Evolutionary conservation across 176 grass and related monocot genomes (phyloP), one percentile per base, ranked within the genome.

Genomic region (Alloteropsis semialata): DNA sequence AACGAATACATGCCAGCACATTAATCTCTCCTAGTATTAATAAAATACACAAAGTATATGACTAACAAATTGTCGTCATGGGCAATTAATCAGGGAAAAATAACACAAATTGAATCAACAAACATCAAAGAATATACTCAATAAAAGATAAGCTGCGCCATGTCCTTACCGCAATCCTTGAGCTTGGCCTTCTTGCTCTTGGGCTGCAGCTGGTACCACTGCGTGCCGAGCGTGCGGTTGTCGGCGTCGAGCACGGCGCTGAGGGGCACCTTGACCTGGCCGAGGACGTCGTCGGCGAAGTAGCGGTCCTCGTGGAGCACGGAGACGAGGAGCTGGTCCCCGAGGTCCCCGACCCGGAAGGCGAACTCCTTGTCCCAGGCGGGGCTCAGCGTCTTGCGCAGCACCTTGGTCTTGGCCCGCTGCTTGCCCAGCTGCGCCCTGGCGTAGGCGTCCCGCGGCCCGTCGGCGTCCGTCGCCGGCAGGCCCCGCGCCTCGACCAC

Each of bases 131-230:
- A 34, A 72, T 3, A 36, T n/a, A n/a, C n/a, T n/a, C n/a, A 33
- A 21, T 0, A 0, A 37, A 7, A 39, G 16, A 33, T 55, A 56
- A 48, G 27, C 21, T 6, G 0, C 6, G 18, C 0, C 9, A 12
- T 13, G 33, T 65, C 29, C 5, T 48, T 93, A 99, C 93, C 96
- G 65, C 83, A 96, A 59, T 90, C 90, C 67, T 74, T 92, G 76
- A 59, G 88, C 82, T 96, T 99, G 67, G 87, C 84, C 85, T 94
- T 99, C 74, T 84, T 95, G 87, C 68, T 89, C 93, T 94, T 99
- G 29, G 93, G 91, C 86, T 85, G 80, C 61, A 99, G 76, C 77
- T 60, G 89, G 86, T 92, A 96, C 96, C 96, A 99, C 49, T 76
- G 85, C 21, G 54, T 89, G 29, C 89, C 91, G 2, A 96, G 91